These are phyloP conservation scores for Alloteropsis semialata DNA, from an alignment of 176 grass and related monocot species.

Conservation along the genomic window DNA sequence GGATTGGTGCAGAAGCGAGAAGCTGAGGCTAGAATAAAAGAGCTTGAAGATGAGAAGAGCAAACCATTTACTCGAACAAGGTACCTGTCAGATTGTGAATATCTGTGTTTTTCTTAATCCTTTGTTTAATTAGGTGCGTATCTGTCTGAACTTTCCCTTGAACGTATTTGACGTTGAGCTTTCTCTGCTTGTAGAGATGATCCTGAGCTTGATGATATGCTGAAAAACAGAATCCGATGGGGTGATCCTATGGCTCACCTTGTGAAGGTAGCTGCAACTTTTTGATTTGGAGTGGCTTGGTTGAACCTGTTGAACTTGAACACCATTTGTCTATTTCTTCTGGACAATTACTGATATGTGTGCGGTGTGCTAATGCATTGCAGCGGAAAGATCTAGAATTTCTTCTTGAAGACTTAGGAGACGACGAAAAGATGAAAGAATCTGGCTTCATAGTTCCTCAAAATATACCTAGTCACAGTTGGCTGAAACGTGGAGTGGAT, in stretches of 20 bases:
- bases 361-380: slow-evolving; percentile 32
- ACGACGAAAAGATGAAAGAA: slow-evolving; percentile 92
- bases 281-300: slow-evolving; percentile 21
- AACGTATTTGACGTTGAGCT: neutral
- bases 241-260: slow-evolving; percentile 98
- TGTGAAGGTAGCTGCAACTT: slow-evolving; percentile 60
- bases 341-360: slow-evolving; percentile 17
- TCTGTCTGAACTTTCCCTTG: neutral
- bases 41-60: slow-evolving; percentile 70
- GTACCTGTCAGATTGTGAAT: slow-evolving; percentile 33
- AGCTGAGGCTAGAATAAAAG: slow-evolving; percentile 62
- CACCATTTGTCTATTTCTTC: neutral
- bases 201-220: slow-evolving; percentile 80
- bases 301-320: slow-evolving; percentile 4
- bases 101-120: neutral
- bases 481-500: slow-evolving; percentile 90
- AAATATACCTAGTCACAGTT: slow-evolving; percentile 78
- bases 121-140: neutral
- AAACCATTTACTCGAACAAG: slow-evolving; percentile 90
- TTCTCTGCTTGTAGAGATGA: slow-evolving; percentile 65
- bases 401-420: slow-evolving; percentile 76
- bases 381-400: slow-evolving; percentile 51
- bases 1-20: slow-evolving; percentile 88
- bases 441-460: slow-evolving; percentile 97
- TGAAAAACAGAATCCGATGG: slow-evolving; percentile 86